Conservation (phyloP, 345 rosid genomes). For the Garcia nutans region DNA sequence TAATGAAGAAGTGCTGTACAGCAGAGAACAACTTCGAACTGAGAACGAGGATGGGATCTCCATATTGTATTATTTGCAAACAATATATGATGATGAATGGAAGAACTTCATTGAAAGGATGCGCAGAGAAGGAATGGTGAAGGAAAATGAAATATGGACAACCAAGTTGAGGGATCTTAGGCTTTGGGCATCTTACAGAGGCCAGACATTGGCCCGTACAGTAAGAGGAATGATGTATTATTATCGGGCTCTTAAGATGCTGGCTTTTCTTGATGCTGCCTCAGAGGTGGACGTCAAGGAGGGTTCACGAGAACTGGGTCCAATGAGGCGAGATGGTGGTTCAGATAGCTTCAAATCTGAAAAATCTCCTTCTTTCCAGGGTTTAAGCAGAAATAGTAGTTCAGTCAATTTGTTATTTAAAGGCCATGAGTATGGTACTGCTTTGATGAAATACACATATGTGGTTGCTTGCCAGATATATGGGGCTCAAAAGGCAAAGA, state of each 20-base stretch:
- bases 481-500: slow-evolving; percentile 85
- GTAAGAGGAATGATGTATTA: slow-evolving; percentile 99
- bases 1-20: slow-evolving; percentile 82
- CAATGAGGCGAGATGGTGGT: slow-evolving; percentile 54
- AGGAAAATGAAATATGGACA: slow-evolving; percentile 67
- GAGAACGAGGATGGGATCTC: slow-evolving; percentile 98
- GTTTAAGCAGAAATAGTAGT: slow-evolving; percentile 64
- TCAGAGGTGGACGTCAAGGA: slow-evolving; percentile 89
- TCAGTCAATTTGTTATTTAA: slow-evolving; percentile 57
- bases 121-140: slow-evolving; percentile 76
- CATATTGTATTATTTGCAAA: slow-evolving; percentile 80
- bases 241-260: slow-evolving; percentile 91
- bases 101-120: slow-evolving; percentile 89
- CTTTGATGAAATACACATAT: slow-evolving; percentile 91
- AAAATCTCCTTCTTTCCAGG: slow-evolving; percentile 47
- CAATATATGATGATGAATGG: slow-evolving; percentile 94
- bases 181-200: slow-evolving; percentile 98
- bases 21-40: slow-evolving; percentile 83
- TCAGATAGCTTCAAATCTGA: slow-evolving; percentile 39
- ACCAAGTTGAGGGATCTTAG: slow-evolving; percentile 81
- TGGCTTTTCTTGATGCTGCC: slow-evolving; percentile 95
- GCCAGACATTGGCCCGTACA: slow-evolving; percentile 92
- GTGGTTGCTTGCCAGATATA: slow-evolving; percentile 98
- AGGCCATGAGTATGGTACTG: slow-evolving; percentile 85
- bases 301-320: slow-evolving; percentile 74